Conservation (phyloP, 441 rosid genomes). For the Erodium moschatum region DNA sequence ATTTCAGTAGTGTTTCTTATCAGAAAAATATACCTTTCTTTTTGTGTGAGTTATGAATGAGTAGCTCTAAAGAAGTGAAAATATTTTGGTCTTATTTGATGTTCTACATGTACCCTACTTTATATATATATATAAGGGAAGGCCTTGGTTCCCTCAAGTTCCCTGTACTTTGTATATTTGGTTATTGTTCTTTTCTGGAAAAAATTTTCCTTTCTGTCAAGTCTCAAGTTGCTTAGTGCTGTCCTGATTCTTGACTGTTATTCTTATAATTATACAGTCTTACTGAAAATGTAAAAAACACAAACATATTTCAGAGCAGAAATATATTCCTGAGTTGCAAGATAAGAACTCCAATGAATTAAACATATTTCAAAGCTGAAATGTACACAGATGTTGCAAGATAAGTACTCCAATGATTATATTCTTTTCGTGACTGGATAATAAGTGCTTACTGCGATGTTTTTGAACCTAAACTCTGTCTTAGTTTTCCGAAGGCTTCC, state of each 20-base stretch:
- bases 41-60: background rate
- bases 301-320: background rate
- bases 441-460: background rate
- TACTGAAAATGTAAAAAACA: background rate
- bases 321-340: background rate
- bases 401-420: background rate
- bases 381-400: background rate
- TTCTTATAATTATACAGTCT: background rate
- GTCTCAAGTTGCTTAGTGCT: background rate
- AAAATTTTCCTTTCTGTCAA: background rate
- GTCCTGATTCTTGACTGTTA: background rate
- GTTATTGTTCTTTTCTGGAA: background rate
- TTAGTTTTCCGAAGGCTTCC: conserved; percentile 3
- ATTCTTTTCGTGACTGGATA: background rate
- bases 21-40: background rate
- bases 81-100: too few species aligned
- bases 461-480: background rate
- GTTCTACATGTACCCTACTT: background rate
- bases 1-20: background rate
- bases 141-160: background rate
- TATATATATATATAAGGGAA: background rate
- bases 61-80: background rate
- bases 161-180: background rate
- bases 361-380: background rate
- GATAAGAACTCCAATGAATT: background rate